Base-by-base conservation (phyloP, 2,329 filamentous ascomycete species). In the Ceratocystis papillata region DNA sequence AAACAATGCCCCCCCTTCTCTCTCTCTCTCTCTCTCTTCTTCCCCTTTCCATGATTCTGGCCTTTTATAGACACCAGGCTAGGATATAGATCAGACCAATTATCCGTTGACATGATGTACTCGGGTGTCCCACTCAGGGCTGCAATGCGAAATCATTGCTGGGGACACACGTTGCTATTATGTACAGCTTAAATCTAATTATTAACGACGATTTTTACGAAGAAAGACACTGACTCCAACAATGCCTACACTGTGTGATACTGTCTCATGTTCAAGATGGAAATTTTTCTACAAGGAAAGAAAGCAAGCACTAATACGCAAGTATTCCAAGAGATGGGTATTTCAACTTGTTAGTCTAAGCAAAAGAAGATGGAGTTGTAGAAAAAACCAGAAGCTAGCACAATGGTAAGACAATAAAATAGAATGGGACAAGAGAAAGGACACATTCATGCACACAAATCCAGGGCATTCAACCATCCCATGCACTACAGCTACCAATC, bases 401-500 rank as follows among this genome's bases (percentile, higher is more conserved):
- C 48, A n/a, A 53, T 25, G 20, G 15, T 45, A 53, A 46, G 62
- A 63, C 25, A 53, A 25, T 46, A 37, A 15, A 17, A 37, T 25
- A 50, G 37, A 41, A 41, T 0, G 3, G 3, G 45, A 30, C 37
- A 17, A 22, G 48, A 44, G 45, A 50, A 62, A 62, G 15, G 28
- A 55, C 63, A 28, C 30, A 59, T 59, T 15, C 55, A 59, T 30
- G 28, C 55, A 41, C 10, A 41, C 37, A 41, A 41, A 12, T 41
- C 37, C 37, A 15, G 37, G 37, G 10, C 37, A 41, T 41, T 15
- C 33, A 5, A 37, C 12, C 7, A 17, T 7, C 20, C 41, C 37
- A 22, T 17, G 1, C 12, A 2, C 20, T 28, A 25, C 45, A 6
- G 84, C 82, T 82, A 85, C 69, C 84, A 83, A 74, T 86, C 84